These are phyloP conservation scores for Fusarium sp. DNA, from an alignment of 2,329 filamentous ascomycete genomes.

Conservation along the genomic window DNA sequence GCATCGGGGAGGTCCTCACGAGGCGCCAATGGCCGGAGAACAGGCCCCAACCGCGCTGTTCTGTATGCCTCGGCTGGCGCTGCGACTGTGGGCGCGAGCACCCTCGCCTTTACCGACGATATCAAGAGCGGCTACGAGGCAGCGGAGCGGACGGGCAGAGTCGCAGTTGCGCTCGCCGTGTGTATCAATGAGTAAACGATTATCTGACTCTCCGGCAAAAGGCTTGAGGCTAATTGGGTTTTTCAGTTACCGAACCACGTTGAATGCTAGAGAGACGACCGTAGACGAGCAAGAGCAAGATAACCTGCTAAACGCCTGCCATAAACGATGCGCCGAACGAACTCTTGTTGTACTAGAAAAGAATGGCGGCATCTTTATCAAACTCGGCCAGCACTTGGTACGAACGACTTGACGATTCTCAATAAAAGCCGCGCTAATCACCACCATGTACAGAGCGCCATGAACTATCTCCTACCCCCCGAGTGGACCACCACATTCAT, in stretches of 20 bases:
- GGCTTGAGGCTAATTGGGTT: slow-evolving; percentile 4
- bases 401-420: slow-evolving; percentile 19
- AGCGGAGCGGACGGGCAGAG: slow-evolving; percentile 81
- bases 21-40: slow-evolving; percentile 31
- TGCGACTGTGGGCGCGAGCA: slow-evolving; percentile 61
- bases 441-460: slow-evolving; percentile 73
- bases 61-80: slow-evolving; percentile 64
- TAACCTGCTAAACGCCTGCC: slow-evolving; percentile 82
- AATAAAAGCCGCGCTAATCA: slow-evolving; percentile 37
- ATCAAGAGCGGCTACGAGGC: slow-evolving; percentile 82
- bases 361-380: slow-evolving; percentile 99
- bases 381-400: slow-evolving; percentile 92
- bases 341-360: slow-evolving; percentile 90
- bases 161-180: slow-evolving; percentile 78
- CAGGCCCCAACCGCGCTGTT: slow-evolving; percentile 49
- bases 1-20: slow-evolving; percentile 45
- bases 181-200: slow-evolving; percentile 85
- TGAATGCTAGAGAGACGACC: slow-evolving; percentile 75
- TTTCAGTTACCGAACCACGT: slow-evolving; percentile 83
- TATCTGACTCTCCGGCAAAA: background rate
- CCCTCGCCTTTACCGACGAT: slow-evolving; percentile 72
- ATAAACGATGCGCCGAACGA: slow-evolving; percentile 90
- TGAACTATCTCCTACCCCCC: slow-evolving; percentile 91
- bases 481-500: slow-evolving; percentile 98
- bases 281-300: slow-evolving; percentile 74